These are phyloP conservation scores for Boletus reticulatus DNA, from an alignment of 768 basidiomycete genomes.

Conservation along the genomic window DNA sequence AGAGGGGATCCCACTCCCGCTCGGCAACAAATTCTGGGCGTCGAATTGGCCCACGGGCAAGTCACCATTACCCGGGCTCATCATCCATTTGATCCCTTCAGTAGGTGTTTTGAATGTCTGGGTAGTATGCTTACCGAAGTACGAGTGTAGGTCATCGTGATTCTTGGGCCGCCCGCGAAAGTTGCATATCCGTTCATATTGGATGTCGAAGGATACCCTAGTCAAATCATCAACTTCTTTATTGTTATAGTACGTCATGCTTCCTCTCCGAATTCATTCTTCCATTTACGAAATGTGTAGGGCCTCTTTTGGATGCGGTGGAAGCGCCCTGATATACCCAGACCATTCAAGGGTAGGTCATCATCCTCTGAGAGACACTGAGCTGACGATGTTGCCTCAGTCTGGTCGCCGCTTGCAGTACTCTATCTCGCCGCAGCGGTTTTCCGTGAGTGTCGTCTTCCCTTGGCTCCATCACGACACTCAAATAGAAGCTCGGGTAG, in stretches of 20 bases:
- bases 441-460: slow-evolving; percentile 44
- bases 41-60: slow-evolving; percentile 61
- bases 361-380: too few species aligned
- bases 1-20: slow-evolving; percentile 59
- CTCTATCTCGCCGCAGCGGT: slow-evolving; percentile 51
- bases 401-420: slow-evolving; percentile 51
- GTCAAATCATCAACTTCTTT: slow-evolving; percentile 55
- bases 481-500: slow-evolving; percentile 21
- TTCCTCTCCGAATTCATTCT: background rate
- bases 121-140: background rate
- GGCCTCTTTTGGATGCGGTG: slow-evolving; percentile 58
- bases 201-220: slow-evolving; percentile 49
- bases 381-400: slow-evolving; percentile 19
- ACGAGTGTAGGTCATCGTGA: slow-evolving; percentile 44
- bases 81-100: slow-evolving; percentile 54
- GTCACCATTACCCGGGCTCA: slow-evolving; percentile 53
- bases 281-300: slow-evolving; percentile 15
- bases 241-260: slow-evolving; percentile 46
- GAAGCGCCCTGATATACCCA: slow-evolving; percentile 41
- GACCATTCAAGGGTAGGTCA: slow-evolving; percentile 53
- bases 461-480: background rate
- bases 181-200: slow-evolving; percentile 63
- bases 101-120: slow-evolving; percentile 22
- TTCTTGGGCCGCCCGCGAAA: slow-evolving; percentile 49
- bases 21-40: slow-evolving; percentile 59